Evolutionary conservation across 75 land plant genomes (phyloP).

Genomic region (Pinus taeda): DNA sequence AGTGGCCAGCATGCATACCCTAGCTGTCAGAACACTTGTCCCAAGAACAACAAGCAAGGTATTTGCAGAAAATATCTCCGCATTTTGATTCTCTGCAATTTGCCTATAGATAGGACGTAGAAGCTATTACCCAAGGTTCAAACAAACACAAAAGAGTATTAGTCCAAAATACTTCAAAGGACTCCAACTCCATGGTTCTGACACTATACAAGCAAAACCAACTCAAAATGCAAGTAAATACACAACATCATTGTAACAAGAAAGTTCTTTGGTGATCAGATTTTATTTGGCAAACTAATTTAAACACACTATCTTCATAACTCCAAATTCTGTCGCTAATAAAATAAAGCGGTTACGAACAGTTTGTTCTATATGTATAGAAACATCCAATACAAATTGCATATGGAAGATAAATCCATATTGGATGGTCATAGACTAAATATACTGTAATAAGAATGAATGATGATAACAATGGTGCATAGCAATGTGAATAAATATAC

Average conservation of each 20-base stretch:
- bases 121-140: slow-evolving; percentile 42
- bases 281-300: not conserved
- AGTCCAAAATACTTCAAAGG: not conserved
- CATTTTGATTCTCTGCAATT: slow-evolving; percentile 98
- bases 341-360: too few species aligned
- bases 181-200: not conserved
- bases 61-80: slow-evolving; percentile 99
- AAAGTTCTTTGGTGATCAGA: not conserved
- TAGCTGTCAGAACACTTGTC: slow-evolving; percentile 93
- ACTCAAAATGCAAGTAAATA: not conserved
- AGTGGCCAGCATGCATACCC: slow-evolving; percentile 48
- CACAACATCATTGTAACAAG: not conserved
- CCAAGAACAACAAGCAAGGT: slow-evolving; percentile 96
- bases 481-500: too few species aligned
- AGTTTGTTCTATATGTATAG: too few species aligned
- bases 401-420: too few species aligned
- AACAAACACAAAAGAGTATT: not conserved
- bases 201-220: not conserved
- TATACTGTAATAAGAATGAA: too few species aligned
- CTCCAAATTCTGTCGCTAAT: too few species aligned
- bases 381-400: too few species aligned
- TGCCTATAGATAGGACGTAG: slow-evolving; percentile 95
- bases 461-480: too few species aligned
- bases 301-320: not conserved
- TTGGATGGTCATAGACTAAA: too few species aligned